These are phyloP conservation scores for Cryomyces antarcticus DNA, from an alignment of 495 filamentous ascomycete species.

Conservation along the genomic window DNA sequence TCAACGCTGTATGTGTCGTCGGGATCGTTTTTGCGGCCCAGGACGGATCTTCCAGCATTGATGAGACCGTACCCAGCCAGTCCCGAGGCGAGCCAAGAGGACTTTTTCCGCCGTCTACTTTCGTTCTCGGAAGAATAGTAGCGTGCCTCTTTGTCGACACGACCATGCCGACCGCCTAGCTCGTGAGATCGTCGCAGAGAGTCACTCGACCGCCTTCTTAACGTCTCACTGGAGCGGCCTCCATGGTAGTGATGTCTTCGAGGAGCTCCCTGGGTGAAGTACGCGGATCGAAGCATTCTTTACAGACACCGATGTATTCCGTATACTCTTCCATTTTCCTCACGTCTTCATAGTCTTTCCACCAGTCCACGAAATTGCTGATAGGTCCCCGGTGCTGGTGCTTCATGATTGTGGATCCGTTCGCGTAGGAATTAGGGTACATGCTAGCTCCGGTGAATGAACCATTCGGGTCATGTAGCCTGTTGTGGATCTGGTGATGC, in stretches of 20 bases:
- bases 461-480: no score
- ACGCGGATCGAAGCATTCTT: slow-evolving; percentile 44
- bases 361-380: slow-evolving; percentile 37
- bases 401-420: not conserved
- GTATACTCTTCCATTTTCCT: slow-evolving; percentile 55
- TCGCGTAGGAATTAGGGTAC: not conserved
- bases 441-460: no score
- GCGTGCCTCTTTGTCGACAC: slow-evolving; percentile 36
- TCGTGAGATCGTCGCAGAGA: slow-evolving; percentile 13
- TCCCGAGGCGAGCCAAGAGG: slow-evolving; percentile 32
- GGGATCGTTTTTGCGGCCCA: slow-evolving; percentile 29
- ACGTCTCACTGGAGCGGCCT: slow-evolving; percentile 1
- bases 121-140: slow-evolving; percentile 37
- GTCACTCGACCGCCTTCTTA: slow-evolving; percentile 3
- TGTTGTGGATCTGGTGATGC: slow-evolving; percentile 8
- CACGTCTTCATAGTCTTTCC: slow-evolving; percentile 47
- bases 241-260: slow-evolving; percentile 36
- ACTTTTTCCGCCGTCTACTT: slow-evolving; percentile 20
- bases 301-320: slow-evolving; percentile 49
- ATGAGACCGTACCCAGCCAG: slow-evolving; percentile 26
- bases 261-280: slow-evolving; percentile 40
- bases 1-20: slow-evolving; percentile 39
- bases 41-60: slow-evolving; percentile 29
- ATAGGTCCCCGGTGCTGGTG: slow-evolving; percentile 23
- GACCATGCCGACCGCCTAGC: slow-evolving; percentile 8